Conservation (phyloP, 2,329 filamentous ascomycete genomes). For the Hypoxylon sp. region DNA sequence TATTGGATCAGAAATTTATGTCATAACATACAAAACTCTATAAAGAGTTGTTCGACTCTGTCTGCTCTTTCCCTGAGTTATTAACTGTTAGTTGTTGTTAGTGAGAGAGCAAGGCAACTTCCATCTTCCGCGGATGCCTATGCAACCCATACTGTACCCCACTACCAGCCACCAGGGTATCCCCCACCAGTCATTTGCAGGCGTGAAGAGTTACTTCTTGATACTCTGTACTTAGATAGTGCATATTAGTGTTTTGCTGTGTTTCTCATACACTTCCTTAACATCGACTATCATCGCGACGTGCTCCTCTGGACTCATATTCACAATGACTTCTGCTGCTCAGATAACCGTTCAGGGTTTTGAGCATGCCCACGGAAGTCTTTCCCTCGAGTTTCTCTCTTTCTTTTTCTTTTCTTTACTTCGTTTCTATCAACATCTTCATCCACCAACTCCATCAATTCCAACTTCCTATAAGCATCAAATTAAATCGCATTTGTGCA, state of each 20-base stretch:
- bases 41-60: slow-evolving; percentile 37
- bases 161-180: slow-evolving; percentile 19
- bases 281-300: slow-evolving; percentile 19
- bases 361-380: no score
- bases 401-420: slow-evolving; percentile 5
- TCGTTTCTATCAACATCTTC: background rate
- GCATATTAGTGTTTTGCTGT: slow-evolving; percentile 28
- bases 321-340: slow-evolving; percentile 20
- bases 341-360: no score
- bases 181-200: slow-evolving; percentile 18
- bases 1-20: no score
- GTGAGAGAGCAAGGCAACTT: slow-evolving; percentile 3
- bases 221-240: slow-evolving; percentile 41
- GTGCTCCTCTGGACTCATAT: slow-evolving; percentile 31
- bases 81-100: slow-evolving; percentile 34
- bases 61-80: slow-evolving; percentile 37
- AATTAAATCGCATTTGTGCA: no score
- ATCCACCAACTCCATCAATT: no score
- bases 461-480: no score
- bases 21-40: slow-evolving; percentile 37
- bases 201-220: slow-evolving; percentile 12
- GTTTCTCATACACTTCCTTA: slow-evolving; percentile 6
- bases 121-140: slow-evolving; percentile 22
- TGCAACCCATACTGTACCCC: slow-evolving; percentile 4
- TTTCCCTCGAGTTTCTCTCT: background rate